Evolutionary conservation across 2,329 filamentous ascomycete species (phyloP).

Genomic region (Phaeosphaeriaceae sp.): DNA sequence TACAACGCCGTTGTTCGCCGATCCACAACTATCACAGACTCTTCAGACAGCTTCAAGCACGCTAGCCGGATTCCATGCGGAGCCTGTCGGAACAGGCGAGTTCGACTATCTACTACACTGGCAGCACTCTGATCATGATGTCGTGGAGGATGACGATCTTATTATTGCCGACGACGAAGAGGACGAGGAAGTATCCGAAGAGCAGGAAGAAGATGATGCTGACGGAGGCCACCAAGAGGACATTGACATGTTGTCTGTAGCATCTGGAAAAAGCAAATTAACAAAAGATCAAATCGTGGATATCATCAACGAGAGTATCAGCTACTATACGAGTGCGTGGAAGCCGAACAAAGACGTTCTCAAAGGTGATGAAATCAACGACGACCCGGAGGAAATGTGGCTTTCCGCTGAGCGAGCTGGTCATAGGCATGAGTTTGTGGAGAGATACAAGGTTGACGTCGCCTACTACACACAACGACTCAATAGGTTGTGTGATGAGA

Average conservation of each 20-base stretch:
- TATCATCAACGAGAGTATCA: constrained; percentile 39
- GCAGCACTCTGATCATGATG: constrained; percentile 4
- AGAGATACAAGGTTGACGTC: constrained; percentile 18
- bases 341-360: constrained; percentile 17
- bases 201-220: constrained; percentile 12
- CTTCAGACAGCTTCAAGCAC: background rate
- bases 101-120: constrained; percentile 42
- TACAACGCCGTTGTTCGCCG: background rate
- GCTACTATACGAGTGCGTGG: constrained; percentile 26
- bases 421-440: constrained; percentile 14
- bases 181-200: background rate
- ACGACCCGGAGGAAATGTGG: constrained; percentile 29
- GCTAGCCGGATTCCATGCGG: background rate
- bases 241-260: constrained; percentile 10
- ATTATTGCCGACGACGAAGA: background rate
- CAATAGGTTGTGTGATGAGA: constrained; percentile 26
- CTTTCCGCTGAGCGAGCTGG: constrained; percentile 25
- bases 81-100: background rate
- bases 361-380: constrained; percentile 11
- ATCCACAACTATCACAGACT: background rate
- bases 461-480: constrained; percentile 23
- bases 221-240: constrained; percentile 9
- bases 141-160: constrained; percentile 1
- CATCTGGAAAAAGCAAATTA: constrained; percentile 20
- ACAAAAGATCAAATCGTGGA: constrained; percentile 18